Conservation (phyloP, 305 asterid species). For the Fraxinus velutina region DNA sequence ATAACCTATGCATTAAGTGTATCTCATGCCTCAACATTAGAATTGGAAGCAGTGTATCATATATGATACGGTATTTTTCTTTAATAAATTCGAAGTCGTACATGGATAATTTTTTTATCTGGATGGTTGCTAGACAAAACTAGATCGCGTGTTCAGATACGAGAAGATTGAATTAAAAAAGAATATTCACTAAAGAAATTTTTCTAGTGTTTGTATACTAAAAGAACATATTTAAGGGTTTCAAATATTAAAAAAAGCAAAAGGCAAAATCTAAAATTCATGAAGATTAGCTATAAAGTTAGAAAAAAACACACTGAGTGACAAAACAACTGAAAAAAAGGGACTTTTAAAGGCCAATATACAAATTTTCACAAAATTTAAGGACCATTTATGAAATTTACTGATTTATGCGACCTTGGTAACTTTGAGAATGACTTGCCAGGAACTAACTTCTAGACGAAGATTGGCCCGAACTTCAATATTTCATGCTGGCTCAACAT, state of each 20-base stretch:
- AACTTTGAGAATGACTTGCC: not conserved
- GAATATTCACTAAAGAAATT: not conserved
- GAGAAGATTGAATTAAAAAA: not conserved
- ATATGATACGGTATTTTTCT: not conserved
- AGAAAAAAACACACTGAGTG: not conserved
- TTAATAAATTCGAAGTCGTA: not conserved
- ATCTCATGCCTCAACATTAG: constrained; percentile 18
- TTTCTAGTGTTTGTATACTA: not conserved
- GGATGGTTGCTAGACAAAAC: not conserved
- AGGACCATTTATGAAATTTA: not conserved
- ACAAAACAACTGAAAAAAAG: not conserved
- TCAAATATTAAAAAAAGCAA: not conserved
- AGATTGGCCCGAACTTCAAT: not conserved
- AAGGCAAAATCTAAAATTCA: not conserved
- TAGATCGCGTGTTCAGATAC: not conserved
- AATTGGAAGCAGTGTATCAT: constrained; percentile 14
- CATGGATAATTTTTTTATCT: not conserved
- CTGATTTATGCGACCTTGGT: not conserved
- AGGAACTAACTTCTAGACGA: not conserved
- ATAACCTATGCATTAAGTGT: constrained; percentile 11
- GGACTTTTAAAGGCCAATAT: not conserved
- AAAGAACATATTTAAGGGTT: not conserved
- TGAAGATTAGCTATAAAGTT: not conserved
- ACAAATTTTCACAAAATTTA: not conserved
- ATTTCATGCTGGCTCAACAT: not conserved